Conservation (phyloP, 2,329 filamentous ascomycete genomes). For the Paracoccidioides brasiliensis region DNA sequence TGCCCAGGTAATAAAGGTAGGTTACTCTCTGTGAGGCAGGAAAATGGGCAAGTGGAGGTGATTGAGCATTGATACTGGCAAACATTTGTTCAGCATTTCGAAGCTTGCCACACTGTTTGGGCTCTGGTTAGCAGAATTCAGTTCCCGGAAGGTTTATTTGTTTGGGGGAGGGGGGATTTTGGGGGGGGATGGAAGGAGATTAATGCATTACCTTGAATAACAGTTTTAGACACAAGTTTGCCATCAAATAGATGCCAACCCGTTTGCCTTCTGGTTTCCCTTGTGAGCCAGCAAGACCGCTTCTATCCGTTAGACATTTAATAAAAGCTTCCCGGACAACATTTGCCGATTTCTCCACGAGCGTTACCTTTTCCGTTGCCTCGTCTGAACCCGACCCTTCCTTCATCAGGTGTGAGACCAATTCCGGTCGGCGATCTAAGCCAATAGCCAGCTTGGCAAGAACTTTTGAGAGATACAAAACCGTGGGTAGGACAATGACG, state of each 20-base stretch:
- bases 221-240: slow-evolving; percentile 78
- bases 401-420: slow-evolving; percentile 51
- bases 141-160: too few relatives aligned
- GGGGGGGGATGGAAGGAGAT: too few relatives aligned
- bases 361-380: slow-evolving; percentile 57
- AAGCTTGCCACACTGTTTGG: slow-evolving; percentile 57
- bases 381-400: slow-evolving; percentile 34
- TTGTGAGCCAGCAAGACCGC: slow-evolving; percentile 45
- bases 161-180: too few relatives aligned
- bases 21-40: slow-evolving; percentile 79
- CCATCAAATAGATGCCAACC: slow-evolving; percentile 78
- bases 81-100: slow-evolving; percentile 80
- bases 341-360: slow-evolving; percentile 79
- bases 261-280: slow-evolving; percentile 71
- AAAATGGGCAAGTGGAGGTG: slow-evolving; percentile 67
- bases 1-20: slow-evolving; percentile 86
- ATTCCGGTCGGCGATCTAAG: slow-evolving; percentile 65
- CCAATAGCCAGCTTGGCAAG: slow-evolving; percentile 73
- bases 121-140: not conserved
- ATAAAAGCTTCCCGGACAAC: slow-evolving; percentile 84
- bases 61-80: slow-evolving; percentile 71
- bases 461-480: slow-evolving; percentile 67
- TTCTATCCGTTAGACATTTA: slow-evolving; percentile 72
- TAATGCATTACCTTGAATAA: slow-evolving; percentile 54
- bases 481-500: slow-evolving; percentile 67